phyloP scores from a whole-genome alignment of 805 yeast species.

The Pichia californica region DNA sequence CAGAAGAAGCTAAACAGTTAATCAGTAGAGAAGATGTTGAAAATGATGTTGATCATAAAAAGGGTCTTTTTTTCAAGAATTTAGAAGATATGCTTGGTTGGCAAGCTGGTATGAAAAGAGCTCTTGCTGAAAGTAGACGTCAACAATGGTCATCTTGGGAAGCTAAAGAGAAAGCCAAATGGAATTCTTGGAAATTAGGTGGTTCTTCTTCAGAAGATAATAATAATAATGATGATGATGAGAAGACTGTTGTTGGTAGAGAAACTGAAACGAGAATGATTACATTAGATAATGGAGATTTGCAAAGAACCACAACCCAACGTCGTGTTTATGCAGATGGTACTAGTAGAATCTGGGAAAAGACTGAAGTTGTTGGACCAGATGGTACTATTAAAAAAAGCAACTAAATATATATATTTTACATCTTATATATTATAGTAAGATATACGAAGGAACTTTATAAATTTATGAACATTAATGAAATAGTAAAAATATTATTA shows the following conservation, averaged over 20 bases:
- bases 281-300: constrained; percentile 37
- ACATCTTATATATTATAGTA: too few relatives aligned
- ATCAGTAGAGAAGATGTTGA: constrained; percentile 58
- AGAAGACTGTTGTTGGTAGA: constrained; percentile 29
- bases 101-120: constrained; percentile 49
- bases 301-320: constrained; percentile 28
- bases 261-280: constrained; percentile 32
- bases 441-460: too few relatives aligned
- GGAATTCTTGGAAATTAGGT: constrained; percentile 18
- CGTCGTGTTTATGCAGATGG: constrained; percentile 10
- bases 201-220: constrained; percentile 1
- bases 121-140: constrained; percentile 34
- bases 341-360: constrained; percentile 5
- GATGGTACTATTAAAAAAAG: constrained; percentile 9
- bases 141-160: constrained; percentile 20
- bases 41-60: constrained; percentile 32
- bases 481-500: too few relatives aligned
- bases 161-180: constrained; percentile 21
- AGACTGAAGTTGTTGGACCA: constrained; percentile 8
- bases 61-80: constrained; percentile 58
- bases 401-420: too few relatives aligned
- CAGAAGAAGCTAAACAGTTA: constrained; percentile 9
- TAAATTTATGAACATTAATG: too few relatives aligned
- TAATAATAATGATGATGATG: constrained; percentile 9
- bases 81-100: constrained; percentile 63